These are phyloP conservation scores for Suhomyces chickasaworum DNA, from an alignment of 1,139 yeast genomes.

Conservation along the genomic window DNA sequence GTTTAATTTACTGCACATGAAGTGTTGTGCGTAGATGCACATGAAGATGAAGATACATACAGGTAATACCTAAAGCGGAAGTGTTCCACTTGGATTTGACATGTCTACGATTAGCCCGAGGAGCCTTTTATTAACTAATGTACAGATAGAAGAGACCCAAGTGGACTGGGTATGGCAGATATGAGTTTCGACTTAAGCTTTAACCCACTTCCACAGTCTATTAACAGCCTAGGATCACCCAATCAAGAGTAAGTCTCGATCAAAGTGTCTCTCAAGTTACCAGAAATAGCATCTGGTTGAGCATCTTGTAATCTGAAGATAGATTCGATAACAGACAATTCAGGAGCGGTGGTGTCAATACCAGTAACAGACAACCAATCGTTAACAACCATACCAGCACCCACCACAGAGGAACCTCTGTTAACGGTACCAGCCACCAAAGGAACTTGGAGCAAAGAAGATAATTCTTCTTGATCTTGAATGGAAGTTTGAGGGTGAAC, in stretches of 20 bases:
- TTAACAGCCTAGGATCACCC: neutral
- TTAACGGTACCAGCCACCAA: slow-evolving; percentile 98
- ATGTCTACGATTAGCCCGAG: slow-evolving; percentile 6
- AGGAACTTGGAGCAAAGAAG: slow-evolving; percentile 94
- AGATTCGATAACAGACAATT: slow-evolving; percentile 92
- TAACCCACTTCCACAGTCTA: neutral
- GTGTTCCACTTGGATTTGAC: too few species aligned
- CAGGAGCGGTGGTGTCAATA: slow-evolving; percentile 97
- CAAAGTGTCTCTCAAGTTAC: slow-evolving; percentile 84
- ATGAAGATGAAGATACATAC: too few species aligned
- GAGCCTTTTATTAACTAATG: slow-evolving; percentile 11
- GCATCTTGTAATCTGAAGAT: slow-evolving; percentile 91
- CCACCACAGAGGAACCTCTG: slow-evolving; percentile 96
- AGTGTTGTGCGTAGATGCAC: neutral
- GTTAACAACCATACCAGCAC: slow-evolving; percentile 98
- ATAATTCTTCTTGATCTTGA: slow-evolving; percentile 97
- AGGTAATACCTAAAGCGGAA: slow-evolving; percentile 3
- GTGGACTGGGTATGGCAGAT: neutral
- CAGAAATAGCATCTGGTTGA: slow-evolving; percentile 80
- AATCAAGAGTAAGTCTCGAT: slow-evolving; percentile 71
- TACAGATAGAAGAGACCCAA: slow-evolving; percentile 10
- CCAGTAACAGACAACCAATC: slow-evolving; percentile 99
- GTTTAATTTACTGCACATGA: neutral
- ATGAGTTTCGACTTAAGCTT: neutral
- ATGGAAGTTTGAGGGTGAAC: slow-evolving; percentile 97